A percentile compares a stretch with the other conserved stretches of the same genome.
Conservation (phyloP, 768 basidiomycete species). For the Trametes elegans region DNA sequence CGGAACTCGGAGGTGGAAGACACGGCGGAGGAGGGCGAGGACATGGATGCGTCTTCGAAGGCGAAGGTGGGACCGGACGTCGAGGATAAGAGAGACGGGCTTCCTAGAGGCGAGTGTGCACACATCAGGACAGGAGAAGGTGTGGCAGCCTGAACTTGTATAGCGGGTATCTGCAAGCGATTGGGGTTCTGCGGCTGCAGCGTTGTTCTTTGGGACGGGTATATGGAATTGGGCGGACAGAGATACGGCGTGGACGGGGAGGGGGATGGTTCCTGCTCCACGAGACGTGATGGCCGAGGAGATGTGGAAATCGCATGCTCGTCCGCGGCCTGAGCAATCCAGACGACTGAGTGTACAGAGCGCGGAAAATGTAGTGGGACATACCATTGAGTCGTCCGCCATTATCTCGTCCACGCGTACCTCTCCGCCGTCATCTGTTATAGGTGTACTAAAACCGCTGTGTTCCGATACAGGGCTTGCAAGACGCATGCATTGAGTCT, state of each 20-base stretch:
- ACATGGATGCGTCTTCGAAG: constrained; percentile 1
- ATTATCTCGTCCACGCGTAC: constrained; percentile 40
- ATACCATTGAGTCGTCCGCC: constrained; percentile 38
- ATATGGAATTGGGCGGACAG: constrained; percentile 10
- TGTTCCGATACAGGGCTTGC: constrained; percentile 40
- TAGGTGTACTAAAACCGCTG: constrained; percentile 10
- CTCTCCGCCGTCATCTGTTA: neutral
- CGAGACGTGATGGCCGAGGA: neutral
- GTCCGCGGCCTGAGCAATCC: neutral
- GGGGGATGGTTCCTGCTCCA: neutral
- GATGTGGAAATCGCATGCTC: constrained; percentile 10
- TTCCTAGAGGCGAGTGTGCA: constrained; percentile 26
- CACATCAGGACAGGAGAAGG: constrained; percentile 24
- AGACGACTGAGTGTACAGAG: neutral
- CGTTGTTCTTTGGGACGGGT: neutral
- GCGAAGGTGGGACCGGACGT: neutral
- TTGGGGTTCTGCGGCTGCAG: constrained; percentile 14
- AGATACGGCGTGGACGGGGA: constrained; percentile 2
- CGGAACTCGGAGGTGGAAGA: constrained; percentile 14
- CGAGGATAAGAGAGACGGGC: neutral
- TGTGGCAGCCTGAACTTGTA: constrained; percentile 22
- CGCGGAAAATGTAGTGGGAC: neutral
- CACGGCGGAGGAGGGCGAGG: constrained; percentile 26
- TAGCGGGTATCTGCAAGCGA: constrained; percentile 17
- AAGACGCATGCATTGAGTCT: constrained; percentile 66